Conservation (phyloP, 1,284 basidiomycete species). For the Rhodotorula sp. region DNA sequence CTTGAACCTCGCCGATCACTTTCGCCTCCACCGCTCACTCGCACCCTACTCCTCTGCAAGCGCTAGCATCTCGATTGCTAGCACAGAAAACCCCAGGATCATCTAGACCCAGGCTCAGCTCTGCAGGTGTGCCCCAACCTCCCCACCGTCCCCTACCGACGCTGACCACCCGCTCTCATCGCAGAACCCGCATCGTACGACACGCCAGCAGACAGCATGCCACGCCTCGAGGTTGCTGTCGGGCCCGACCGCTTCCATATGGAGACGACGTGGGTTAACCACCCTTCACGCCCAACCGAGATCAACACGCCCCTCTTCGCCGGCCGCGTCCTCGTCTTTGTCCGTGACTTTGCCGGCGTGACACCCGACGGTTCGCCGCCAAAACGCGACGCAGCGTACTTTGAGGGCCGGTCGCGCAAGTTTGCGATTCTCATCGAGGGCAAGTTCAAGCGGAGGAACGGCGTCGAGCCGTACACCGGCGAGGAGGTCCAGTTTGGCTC, state of each 20-base stretch:
- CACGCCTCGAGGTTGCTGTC: conserved; percentile 49
- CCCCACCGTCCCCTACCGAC: not conserved
- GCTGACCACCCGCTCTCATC: not conserved
- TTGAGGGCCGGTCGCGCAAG: conserved; percentile 50
- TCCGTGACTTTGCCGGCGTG: conserved; percentile 50
- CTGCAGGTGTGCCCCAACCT: too few relatives aligned
- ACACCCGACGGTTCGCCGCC: conserved; percentile 45
- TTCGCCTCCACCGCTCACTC: not conserved
- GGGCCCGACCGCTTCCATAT: conserved; percentile 51
- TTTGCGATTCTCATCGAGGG: conserved; percentile 56
- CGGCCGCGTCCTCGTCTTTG: conserved; percentile 53
- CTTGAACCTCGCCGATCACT: too few relatives aligned
- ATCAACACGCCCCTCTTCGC: conserved; percentile 53
- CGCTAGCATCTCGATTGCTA: too few relatives aligned
- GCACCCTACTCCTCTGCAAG: not conserved
- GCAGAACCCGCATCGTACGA: not conserved
- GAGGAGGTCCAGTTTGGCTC: conserved; percentile 47
- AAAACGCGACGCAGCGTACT: conserved; percentile 42
- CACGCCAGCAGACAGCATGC: not conserved
- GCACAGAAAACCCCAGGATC: too few relatives aligned
- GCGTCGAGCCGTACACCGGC: conserved; percentile 43
- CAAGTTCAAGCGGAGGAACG: conserved; percentile 49
- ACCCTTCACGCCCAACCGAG: conserved; percentile 49
- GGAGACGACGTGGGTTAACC: conserved; percentile 51
- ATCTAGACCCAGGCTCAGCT: too few relatives aligned